Evolutionary conservation across 495 filamentous ascomycete species (phyloP), one percentile per base, ranked within the genome.

Genomic region (Talaromyces nanjingensis): DNA sequence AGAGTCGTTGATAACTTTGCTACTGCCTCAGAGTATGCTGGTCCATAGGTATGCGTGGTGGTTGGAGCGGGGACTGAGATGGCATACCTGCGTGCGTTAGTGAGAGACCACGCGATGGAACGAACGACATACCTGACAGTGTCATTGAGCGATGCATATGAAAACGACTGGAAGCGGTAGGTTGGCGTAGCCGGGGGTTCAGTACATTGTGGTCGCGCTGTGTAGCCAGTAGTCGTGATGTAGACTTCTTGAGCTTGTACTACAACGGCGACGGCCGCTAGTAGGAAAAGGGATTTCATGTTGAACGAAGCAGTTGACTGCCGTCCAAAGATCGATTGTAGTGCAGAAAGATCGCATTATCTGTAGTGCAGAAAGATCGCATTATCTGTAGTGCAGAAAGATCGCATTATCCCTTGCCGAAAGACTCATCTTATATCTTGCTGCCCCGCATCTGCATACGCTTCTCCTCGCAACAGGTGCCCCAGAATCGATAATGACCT

Each of bases 61-160:
- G 70, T 72, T 8, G 70, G 71, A 6, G 71, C 63, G 4, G 71
- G 71, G 14, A 72, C 53, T 1, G 71, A 73, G 6, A 67, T 70
- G 52, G 71, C 71, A 39, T n/a, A 27, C 31, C 37, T 63, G 18
- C 62, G 45, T 24, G 11, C 49, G 14, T 8, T 31, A 6, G 16
- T 18, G 20, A 18, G 45, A 16, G 31, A 11, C 2, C 11, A n/a
- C 12, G 12, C n/a, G 42, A 7, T 0, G 16, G n/a, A 45, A 24
- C 7, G 1, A 7, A 16, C n/a, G 14, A 65, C 64, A 20, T 33
- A 72, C 70, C 71, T 62, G 42, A 72, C 64, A 7, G 71, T 73
- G 22, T 70, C 68, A 20, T 68, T 68, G 22, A 70, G 45, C 0
- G 42, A 45, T 45, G 71, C 68, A 59, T 65, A 73, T 0, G 65